phyloP scores from a whole-genome alignment of 371 early-diverging fungal species.

The Mortierella sp. region DNA sequence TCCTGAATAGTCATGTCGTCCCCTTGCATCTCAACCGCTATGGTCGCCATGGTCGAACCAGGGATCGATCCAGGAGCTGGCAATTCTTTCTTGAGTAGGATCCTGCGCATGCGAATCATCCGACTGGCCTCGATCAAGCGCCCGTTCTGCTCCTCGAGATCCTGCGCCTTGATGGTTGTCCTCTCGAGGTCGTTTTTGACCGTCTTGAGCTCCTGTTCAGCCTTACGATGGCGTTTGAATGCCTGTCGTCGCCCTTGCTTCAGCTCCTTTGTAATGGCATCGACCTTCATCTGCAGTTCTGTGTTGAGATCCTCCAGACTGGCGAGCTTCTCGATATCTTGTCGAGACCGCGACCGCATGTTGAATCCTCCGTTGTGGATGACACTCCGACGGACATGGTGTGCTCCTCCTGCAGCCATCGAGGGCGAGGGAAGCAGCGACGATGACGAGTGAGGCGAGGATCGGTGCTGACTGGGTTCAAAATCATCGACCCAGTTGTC shows the following conservation, averaged over 20 bases:
- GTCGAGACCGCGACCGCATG: slow-evolving; percentile 34
- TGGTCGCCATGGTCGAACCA: slow-evolving; percentile 56
- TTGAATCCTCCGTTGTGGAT: slow-evolving; percentile 9
- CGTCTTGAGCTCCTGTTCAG: slow-evolving; percentile 52
- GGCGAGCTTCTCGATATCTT: slow-evolving; percentile 56
- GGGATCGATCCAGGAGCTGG: slow-evolving; percentile 57
- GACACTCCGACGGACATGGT: slow-evolving; percentile 32
- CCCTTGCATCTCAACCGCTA: slow-evolving; percentile 59
- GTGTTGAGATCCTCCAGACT: slow-evolving; percentile 53
- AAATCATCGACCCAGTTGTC: slow-evolving; percentile 51
- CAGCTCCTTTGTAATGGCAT: slow-evolving; percentile 52
- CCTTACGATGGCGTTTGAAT: slow-evolving; percentile 49
- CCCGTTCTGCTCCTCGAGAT: slow-evolving; percentile 55
- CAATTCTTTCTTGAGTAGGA: slow-evolving; percentile 49
- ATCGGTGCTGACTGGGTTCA: slow-evolving; percentile 24
- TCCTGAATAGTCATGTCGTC: slow-evolving; percentile 60
- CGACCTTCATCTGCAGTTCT: slow-evolving; percentile 52
- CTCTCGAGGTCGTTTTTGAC: slow-evolving; percentile 39
- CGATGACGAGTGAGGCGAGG: slow-evolving; percentile 6
- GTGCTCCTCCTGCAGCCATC: slow-evolving; percentile 12
- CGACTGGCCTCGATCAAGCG: slow-evolving; percentile 51
- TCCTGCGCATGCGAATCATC: slow-evolving; percentile 45
- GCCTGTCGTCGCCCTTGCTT: slow-evolving; percentile 49
- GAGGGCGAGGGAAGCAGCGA: slow-evolving; percentile 16
- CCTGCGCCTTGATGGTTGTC: slow-evolving; percentile 44